Conservation (phyloP, 1,284 basidiomycete genomes). For the Volvariella volvacea region DNA sequence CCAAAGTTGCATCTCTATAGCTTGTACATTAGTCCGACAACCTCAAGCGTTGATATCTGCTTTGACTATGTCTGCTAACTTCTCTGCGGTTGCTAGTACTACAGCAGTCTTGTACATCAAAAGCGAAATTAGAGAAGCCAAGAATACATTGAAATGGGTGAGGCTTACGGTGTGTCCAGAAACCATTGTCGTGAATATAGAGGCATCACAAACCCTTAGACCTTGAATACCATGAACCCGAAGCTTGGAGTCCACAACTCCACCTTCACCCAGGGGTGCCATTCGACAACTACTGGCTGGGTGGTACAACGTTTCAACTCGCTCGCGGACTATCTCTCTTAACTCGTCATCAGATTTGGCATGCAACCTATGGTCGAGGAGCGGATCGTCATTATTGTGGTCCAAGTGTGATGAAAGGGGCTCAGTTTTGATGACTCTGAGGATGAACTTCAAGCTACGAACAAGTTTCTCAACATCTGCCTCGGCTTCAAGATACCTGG, state of each 20-base stretch:
- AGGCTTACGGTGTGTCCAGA: conserved; percentile 55
- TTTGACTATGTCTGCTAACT: conserved; percentile 53
- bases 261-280: conserved; percentile 37
- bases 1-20: too few species aligned
- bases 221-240: conserved; percentile 28
- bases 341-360: conserved; percentile 36
- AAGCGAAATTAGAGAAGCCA: conserved; percentile 3
- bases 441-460: conserved; percentile 43
- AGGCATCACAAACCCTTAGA: conserved; percentile 56
- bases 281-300: conserved; percentile 51
- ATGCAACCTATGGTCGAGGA: conserved; percentile 38
- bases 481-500: conserved; percentile 48
- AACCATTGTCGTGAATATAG: conserved; percentile 49
- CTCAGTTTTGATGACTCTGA: conserved; percentile 41
- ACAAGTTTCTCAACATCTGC: conserved; percentile 53
- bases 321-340: conserved; percentile 33
- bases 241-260: conserved; percentile 30
- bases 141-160: conserved; percentile 1
- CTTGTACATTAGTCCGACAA: too few species aligned
- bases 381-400: conserved; percentile 24
- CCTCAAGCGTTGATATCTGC: too few species aligned
- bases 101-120: conserved; percentile 42
- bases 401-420: conserved; percentile 46
- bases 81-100: conserved; percentile 55
- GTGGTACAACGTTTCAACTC: conserved; percentile 48